Base-by-base conservation (phyloP, 805 yeast genomes). In the Monosporozyma unispora region DNA sequence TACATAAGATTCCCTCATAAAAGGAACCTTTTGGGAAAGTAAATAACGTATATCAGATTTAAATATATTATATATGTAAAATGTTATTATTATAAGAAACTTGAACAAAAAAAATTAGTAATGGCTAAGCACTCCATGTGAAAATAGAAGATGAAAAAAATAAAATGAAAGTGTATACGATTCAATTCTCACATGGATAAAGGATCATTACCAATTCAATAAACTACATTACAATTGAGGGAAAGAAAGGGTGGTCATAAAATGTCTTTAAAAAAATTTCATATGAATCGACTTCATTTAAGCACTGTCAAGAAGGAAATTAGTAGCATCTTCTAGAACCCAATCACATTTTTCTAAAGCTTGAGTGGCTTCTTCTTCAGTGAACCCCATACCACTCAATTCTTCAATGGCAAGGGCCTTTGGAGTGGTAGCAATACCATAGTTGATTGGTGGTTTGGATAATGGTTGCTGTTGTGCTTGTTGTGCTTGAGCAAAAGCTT, bases 371-470 rank as follows among this genome's bases (percentile, higher is more conserved):
- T 80, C 82, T 0, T 73, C 71, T 54, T 76, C 75, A 16, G 80
- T 76, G 62, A 90, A 90, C 2, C 98, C 98, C 96, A 90, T 90
- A 33, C 90, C 89, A 21, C 81, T 79, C 54, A 90, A 71, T 64
- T 90, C 95, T 57, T 81, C 84, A 43, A 88, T 72, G 1, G 91
- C 86, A 50, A 76, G 60, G 2, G 76, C 71, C 23, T 76, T 74
- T 22, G 80, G 80, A 2, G 75, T 65, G 0, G 72, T 68, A 0
- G 74, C 74, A 49, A 69, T 54, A n/a, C 60, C 62, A 27, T 70
- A 64, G 38, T 58, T 59, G 4, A 52, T 51, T 16, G 57, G 52
- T 1, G 57, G 37, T 16, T 46, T 22, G 40, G 52, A 23, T 46
- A 35, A 45, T 16, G 41, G 45, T 31, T 25, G 50, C 42, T 33